Conservation (phyloP, 176 grass and related monocot genomes). For the Lolium multiflorum region DNA sequence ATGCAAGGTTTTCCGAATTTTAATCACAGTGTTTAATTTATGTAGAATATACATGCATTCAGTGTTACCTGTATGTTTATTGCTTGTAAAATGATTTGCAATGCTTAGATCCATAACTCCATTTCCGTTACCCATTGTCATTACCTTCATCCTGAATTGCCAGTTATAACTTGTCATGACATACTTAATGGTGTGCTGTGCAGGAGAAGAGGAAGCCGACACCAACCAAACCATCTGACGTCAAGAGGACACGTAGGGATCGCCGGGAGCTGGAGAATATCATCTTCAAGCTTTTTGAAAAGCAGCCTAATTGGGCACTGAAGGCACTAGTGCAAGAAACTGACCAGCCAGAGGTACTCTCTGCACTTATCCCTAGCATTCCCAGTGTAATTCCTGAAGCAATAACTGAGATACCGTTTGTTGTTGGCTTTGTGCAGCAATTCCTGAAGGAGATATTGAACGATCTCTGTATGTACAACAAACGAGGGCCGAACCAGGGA, state of each 20-base stretch:
- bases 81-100: slow-evolving; percentile 2
- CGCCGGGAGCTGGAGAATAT: slow-evolving; percentile 87
- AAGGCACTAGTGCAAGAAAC: slow-evolving; percentile 93
- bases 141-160: neutral
- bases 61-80: neutral
- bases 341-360: slow-evolving; percentile 89
- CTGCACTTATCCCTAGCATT: neutral
- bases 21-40: neutral
- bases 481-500: slow-evolving; percentile 92
- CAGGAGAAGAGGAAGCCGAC: slow-evolving; percentile 83
- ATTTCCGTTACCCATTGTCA: neutral
- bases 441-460: slow-evolving; percentile 95
- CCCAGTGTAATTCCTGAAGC: neutral
- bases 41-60: neutral
- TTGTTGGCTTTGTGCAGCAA: slow-evolving; percentile 61
- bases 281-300: slow-evolving; percentile 96
- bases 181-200: slow-evolving; percentile 26
- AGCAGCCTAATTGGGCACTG: slow-evolving; percentile 88
- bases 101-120: neutral
- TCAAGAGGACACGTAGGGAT: slow-evolving; percentile 87
- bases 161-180: slow-evolving; percentile 19
- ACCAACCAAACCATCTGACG: slow-evolving; percentile 77
- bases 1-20: neutral
- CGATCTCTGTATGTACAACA: slow-evolving; percentile 87
- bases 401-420: neutral